Evolutionary conservation across 768 basidiomycete species (phyloP), one percentile per base, ranked within the genome.

Genomic region (Tephrocybe sp.): DNA sequence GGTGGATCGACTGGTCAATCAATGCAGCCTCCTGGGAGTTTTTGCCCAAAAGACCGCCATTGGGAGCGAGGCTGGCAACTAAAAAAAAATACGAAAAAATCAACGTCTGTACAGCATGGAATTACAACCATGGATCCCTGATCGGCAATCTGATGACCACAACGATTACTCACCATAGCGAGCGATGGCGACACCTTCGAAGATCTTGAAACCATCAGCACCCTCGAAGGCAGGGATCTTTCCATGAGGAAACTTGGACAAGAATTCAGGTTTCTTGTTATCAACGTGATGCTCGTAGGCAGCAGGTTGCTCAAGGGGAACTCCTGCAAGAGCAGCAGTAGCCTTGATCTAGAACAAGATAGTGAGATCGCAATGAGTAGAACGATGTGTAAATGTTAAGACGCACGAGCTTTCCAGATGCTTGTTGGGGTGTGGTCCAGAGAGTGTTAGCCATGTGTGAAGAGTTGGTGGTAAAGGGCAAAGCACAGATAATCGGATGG

Each of bases 151-250:
- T n/a, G n/a, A 16, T 37, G 16, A 21, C 18, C 36, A 34, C 21
- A 18, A 21, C 5, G 9, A n/a, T 19, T 37, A 4, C 36, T 37
- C 16, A 37, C 36, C 36, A 19, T 37, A 37, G 49, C 82, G 84
- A 37, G 91, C 87, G 68, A 98, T 92, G 40, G 92, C 83, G 44
- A 70, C 64, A 47, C 80, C 77, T 75, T 96, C 95, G 58, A 83
- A 80, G 51, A 97, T 73, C 62, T 76, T 79, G 77, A 92, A 81
- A 49, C 92, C 92, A 66, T 92, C 82, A 13, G 73, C 67, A 38
- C 79, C 74, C 66, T 93, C 91, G 47, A 87, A 79, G 27, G 87
- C 86, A 22, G 96, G 96, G 58, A 96, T 81, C 75, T 92, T 92
- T 48, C 89, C 87, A 50, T 77, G 77, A 42, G 87, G 82, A 69